These are phyloP conservation scores for Pseudogymnoascus sp. DNA, from an alignment of 2,329 filamentous ascomycete genomes.

Conservation along the genomic window DNA sequence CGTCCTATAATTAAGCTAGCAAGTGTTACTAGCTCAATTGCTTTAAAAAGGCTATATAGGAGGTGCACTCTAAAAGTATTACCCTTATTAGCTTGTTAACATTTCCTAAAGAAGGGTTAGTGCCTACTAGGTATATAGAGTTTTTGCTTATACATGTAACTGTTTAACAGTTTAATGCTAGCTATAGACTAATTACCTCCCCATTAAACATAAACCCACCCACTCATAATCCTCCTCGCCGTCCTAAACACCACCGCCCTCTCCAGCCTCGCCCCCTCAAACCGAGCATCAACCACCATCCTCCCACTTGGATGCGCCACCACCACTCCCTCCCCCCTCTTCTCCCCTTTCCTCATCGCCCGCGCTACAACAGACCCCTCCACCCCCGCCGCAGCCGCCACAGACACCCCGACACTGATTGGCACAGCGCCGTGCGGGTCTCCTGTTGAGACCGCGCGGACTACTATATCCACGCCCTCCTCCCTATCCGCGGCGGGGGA, in stretches of 20 bases:
- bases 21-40: too few relatives aligned
- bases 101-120: too few relatives aligned
- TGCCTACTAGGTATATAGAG: too few relatives aligned
- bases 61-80: too few relatives aligned
- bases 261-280: conserved; percentile 28
- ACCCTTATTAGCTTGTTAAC: too few relatives aligned
- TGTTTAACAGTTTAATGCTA: too few relatives aligned
- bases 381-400: conserved; percentile 40
- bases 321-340: conserved; percentile 27
- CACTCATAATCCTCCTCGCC: conserved; percentile 40
- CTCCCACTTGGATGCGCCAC: conserved; percentile 41
- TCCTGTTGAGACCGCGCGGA: conserved; percentile 46
- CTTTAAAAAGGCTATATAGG: too few relatives aligned
- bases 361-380: conserved; percentile 32
- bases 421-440: conserved; percentile 48
- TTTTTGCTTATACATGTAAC: too few relatives aligned
- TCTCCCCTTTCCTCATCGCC: conserved; percentile 9
- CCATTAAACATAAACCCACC: conserved; percentile 30
- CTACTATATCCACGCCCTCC: conserved; percentile 31
- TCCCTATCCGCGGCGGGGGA: conserved; percentile 22
- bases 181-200: too few relatives aligned
- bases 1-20: too few relatives aligned
- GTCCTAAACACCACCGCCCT: conserved; percentile 39
- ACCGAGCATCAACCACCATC: conserved; percentile 35
- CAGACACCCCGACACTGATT: conserved; percentile 44